A percentile compares a stretch with the other conserved stretches of the same genome.
Conservation (phyloP, 495 filamentous ascomycete genomes). For the Penicillium bovifimosum region DNA sequence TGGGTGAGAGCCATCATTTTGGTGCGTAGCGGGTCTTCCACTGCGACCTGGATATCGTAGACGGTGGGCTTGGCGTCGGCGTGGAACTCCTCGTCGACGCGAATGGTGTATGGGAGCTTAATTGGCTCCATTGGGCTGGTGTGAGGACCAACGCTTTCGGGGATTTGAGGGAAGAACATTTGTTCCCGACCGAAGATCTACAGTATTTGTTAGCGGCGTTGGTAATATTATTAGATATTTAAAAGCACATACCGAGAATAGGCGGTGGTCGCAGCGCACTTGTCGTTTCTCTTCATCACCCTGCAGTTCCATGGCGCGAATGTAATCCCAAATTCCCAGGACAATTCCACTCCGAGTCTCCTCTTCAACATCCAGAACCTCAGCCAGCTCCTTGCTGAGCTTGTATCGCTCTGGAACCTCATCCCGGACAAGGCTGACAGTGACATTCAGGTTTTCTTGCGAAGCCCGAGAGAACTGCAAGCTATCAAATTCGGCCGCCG, state of each 20-base stretch:
- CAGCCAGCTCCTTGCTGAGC: constrained; percentile 70
- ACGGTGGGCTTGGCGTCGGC: constrained; percentile 57
- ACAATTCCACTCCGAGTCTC: constrained; percentile 81
- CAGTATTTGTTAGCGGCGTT: constrained; percentile 5
- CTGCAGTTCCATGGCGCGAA: constrained; percentile 75
- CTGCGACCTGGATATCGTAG: constrained; percentile 80
- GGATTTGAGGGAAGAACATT: constrained; percentile 84
- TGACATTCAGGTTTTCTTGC: constrained; percentile 89
- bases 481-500: constrained; percentile 75
- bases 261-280: constrained; percentile 79
- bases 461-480: constrained; percentile 85
- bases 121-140: constrained; percentile 75
- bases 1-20: constrained; percentile 57
- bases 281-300: constrained; percentile 91
- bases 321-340: constrained; percentile 93
- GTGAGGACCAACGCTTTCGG: constrained; percentile 66
- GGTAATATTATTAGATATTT: not conserved
- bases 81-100: constrained; percentile 83
- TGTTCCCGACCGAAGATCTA: constrained; percentile 75
- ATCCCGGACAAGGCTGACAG: constrained; percentile 78
- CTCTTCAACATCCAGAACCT: constrained; percentile 79
- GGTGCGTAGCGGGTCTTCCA: constrained; percentile 75
- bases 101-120: constrained; percentile 85
- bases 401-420: constrained; percentile 80
- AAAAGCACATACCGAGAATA: constrained; percentile 59